phyloP scores from a whole-genome alignment of 768 basidiomycete species.

The Russula lepida region DNA sequence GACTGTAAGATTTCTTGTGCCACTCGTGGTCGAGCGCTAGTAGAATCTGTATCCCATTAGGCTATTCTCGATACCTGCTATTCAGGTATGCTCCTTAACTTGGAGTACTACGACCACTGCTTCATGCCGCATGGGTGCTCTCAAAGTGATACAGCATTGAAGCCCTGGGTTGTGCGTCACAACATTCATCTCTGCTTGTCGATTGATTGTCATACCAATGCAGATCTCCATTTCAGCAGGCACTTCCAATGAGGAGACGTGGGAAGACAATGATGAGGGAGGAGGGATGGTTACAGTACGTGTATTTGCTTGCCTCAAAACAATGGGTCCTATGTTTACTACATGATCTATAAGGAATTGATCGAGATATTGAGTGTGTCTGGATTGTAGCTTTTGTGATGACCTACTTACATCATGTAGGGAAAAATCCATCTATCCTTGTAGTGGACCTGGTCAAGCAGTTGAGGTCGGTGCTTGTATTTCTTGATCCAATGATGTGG shows the following conservation, averaged over 20 bases:
- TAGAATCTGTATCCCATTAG: background rate
- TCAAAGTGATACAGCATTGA: background rate
- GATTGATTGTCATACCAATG: background rate
- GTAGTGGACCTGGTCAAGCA: background rate
- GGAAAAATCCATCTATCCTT: background rate
- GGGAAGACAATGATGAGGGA: constrained; percentile 6
- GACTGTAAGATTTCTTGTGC: constrained; percentile 4
- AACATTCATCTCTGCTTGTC: background rate
- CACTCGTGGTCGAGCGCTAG: background rate
- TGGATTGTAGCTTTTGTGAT: background rate
- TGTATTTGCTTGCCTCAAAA: background rate
- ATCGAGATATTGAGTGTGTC: constrained; percentile 4
- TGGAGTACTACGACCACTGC: constrained; percentile 19
- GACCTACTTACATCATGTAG: background rate
- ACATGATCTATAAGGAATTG: background rate
- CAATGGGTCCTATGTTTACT: background rate
- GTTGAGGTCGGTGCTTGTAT: background rate
- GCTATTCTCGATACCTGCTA: constrained; percentile 22
- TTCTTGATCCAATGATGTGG: background rate
- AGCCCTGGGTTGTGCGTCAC: background rate
- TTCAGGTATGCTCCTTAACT: constrained; percentile 19
- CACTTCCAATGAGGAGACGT: constrained; percentile 1
- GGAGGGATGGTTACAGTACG: constrained; percentile 17
- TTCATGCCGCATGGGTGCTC: background rate
- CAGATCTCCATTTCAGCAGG: constrained; percentile 17